A percentile compares a stretch with the other conserved stretches of the same genome.
Conservation (phyloP, 257 asterid species). For the Euphrasia confusa region DNA sequence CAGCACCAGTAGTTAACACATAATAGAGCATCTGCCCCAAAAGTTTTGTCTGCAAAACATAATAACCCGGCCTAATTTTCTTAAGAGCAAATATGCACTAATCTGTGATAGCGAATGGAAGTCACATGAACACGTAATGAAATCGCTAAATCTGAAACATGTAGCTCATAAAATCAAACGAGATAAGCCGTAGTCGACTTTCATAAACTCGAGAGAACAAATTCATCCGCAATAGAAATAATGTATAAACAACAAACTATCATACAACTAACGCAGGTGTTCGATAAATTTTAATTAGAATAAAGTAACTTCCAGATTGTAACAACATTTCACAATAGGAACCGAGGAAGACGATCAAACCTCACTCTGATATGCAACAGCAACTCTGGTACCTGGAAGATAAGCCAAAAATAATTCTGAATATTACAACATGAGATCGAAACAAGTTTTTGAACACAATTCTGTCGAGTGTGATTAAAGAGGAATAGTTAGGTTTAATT, state of each 20-base stretch:
- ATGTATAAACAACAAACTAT: not conserved
- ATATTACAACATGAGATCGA: not conserved
- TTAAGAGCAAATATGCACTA: not conserved
- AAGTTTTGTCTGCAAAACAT: slow-evolving; percentile 65
- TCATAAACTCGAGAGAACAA: not conserved
- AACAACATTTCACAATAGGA: slow-evolving; percentile 15
- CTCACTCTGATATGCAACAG: slow-evolving; percentile 90
- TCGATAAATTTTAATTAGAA: not conserved
- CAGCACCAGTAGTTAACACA: slow-evolving; percentile 89
- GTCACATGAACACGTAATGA: not conserved
- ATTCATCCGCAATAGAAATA: not conserved
- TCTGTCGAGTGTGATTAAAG: not conserved
- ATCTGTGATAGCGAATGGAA: slow-evolving; percentile 9
- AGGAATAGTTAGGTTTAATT: not conserved
- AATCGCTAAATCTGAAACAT: not conserved
- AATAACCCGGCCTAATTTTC: slow-evolving; percentile 16
- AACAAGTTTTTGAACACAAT: too few relatives aligned
- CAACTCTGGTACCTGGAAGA: slow-evolving; percentile 76
- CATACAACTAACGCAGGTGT: not conserved
- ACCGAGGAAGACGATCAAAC: slow-evolving; percentile 31
- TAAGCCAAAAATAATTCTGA: not conserved
- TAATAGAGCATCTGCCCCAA: slow-evolving; percentile 96
- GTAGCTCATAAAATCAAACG: slow-evolving; percentile 5
- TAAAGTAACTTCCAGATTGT: not conserved
- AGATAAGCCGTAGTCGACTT: not conserved